Conservation (phyloP, 768 basidiomycete species). For the Russula ochroleuca region DNA sequence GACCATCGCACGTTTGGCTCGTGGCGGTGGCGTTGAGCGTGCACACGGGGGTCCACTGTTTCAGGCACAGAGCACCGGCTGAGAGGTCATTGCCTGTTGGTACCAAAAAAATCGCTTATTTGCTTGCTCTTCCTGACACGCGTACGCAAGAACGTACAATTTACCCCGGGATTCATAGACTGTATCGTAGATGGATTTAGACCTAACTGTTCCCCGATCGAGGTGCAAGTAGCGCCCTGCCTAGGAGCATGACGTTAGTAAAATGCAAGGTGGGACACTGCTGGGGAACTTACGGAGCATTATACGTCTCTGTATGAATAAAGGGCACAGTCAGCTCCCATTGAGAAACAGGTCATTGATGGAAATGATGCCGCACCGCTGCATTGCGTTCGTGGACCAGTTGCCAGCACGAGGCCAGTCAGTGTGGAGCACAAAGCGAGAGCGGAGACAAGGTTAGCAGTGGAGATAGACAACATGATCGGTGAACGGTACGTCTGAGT, state of each 20-base stretch:
- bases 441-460: background rate
- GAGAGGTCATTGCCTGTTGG: background rate
- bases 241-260: background rate
- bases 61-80: background rate
- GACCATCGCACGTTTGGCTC: background rate
- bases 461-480: constrained; percentile 8
- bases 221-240: background rate
- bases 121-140: background rate
- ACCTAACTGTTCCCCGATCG: background rate
- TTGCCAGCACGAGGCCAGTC: constrained; percentile 9
- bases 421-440: constrained; percentile 4
- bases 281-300: background rate
- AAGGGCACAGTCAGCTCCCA: background rate
- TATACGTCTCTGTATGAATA: background rate
- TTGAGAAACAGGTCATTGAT: background rate
- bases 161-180: constrained; percentile 10
- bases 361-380: background rate
- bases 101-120: background rate
- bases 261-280: background rate
- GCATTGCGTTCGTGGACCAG: constrained; percentile 12
- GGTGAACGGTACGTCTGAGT: background rate
- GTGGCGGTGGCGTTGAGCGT: constrained; percentile 20
- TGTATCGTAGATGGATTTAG: background rate
- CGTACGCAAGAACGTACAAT: background rate
- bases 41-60: background rate